These are phyloP conservation scores for Aegilops umbellulata DNA, from an alignment of 176 grass and related monocot species.

Conservation along the genomic window DNA sequence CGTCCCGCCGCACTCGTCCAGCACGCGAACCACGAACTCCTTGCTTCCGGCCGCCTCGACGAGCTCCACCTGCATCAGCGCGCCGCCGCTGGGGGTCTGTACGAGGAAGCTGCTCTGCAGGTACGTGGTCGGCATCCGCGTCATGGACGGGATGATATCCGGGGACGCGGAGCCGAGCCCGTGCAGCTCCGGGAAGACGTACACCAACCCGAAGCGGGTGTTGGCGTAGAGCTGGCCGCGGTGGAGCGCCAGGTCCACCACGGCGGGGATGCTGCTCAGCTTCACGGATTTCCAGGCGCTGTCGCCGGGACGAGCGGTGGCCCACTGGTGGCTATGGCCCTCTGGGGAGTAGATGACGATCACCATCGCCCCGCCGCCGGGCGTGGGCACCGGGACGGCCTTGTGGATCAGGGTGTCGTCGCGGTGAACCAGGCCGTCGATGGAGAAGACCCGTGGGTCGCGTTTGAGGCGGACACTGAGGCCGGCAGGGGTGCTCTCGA, in stretches of 20 bases:
- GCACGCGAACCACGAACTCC: conserved; percentile 43
- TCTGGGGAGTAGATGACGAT: conserved; percentile 23
- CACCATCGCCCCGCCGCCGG: conserved; percentile 23
- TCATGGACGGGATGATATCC: conserved; percentile 45
- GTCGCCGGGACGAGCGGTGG: conserved; percentile 31
- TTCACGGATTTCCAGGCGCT: conserved; percentile 41
- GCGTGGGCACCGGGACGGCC: conserved; percentile 32
- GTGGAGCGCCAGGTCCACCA: conserved; percentile 46
- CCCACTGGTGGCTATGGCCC: conserved; percentile 35
- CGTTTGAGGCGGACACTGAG: neutral
- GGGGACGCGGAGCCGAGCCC: conserved; percentile 36
- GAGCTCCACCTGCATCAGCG: conserved; percentile 48
- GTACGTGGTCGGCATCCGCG: conserved; percentile 28
- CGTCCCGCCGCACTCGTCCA: conserved; percentile 42
- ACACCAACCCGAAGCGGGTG: conserved; percentile 39
- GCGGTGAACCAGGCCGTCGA: conserved; percentile 17
- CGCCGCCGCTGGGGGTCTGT: conserved; percentile 24
- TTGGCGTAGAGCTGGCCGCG: conserved; percentile 44
- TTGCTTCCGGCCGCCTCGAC: neutral
- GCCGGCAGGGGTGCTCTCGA: neutral
- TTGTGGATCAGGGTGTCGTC: conserved; percentile 23
- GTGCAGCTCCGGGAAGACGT: conserved; percentile 40
- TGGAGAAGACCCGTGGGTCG: neutral
- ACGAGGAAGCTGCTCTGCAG: conserved; percentile 44
- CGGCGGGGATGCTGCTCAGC: conserved; percentile 35